A percentile compares a stretch with the other conserved stretches of the same genome.
phyloP scores from a whole-genome alignment of 1,284 basidiomycete species.

The Flammula alnicola region DNA sequence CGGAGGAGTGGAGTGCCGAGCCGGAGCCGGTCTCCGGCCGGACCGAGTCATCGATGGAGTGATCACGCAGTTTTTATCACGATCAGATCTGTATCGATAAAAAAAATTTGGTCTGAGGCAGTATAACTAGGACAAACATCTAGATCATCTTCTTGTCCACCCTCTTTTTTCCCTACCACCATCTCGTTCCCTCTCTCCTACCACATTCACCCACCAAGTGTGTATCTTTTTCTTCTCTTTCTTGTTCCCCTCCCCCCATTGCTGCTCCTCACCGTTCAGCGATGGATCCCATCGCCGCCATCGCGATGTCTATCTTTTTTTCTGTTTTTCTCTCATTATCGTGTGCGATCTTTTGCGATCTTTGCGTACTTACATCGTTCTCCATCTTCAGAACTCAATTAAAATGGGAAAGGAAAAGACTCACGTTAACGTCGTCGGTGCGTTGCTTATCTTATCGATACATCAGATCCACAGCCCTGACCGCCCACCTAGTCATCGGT shows the following conservation, averaged over 20 bases:
- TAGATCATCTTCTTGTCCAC: conserved; percentile 32
- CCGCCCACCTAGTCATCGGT: conserved; percentile 79
- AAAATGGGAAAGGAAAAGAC: conserved; percentile 91
- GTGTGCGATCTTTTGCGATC: conserved; percentile 25
- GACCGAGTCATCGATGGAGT: conserved; percentile 36
- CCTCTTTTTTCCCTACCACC: conserved; percentile 56
- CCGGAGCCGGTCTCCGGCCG: conserved; percentile 19
- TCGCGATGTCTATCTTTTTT: conserved; percentile 26
- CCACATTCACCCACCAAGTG: conserved; percentile 44
- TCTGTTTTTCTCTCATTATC: conserved; percentile 21
- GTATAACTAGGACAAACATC: conserved; percentile 66
- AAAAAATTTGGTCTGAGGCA: conserved; percentile 48
- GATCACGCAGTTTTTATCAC: conserved; percentile 39
- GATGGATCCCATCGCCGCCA: conserved; percentile 31
- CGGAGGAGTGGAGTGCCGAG: too few relatives aligned
- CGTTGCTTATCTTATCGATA: conserved; percentile 43
- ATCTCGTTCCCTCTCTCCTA: conserved; percentile 42
- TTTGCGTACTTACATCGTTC: conserved; percentile 26
- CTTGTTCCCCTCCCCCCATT: conserved; percentile 13
- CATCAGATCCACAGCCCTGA: conserved; percentile 30
- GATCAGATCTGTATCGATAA: conserved; percentile 57
- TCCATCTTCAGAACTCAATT: conserved; percentile 51
- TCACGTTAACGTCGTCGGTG: conserved; percentile 93
- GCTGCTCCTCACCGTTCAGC: conserved; percentile 13
- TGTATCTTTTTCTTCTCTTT: conserved; percentile 42